Percentiles rank a stretch among this genome's conserved stretches.
Conservation (phyloP, 2,329 filamentous ascomycete species). For the Hirsutella rhossiliensis region DNA sequence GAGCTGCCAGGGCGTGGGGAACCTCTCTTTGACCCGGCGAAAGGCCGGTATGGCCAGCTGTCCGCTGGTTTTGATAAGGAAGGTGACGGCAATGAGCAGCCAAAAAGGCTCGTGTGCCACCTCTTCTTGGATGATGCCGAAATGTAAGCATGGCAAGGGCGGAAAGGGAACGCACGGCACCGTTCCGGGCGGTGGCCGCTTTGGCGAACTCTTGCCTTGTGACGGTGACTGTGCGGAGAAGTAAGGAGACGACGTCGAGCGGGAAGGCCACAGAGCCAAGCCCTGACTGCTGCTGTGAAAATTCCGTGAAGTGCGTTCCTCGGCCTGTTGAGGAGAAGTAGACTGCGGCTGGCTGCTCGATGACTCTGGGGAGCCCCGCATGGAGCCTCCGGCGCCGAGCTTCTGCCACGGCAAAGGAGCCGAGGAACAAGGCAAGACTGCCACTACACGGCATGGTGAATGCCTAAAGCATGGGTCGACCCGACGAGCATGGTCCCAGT, state of each 20-base stretch:
- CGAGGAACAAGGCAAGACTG: constrained; percentile 3
- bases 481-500: constrained; percentile 10
- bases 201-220: constrained; percentile 7
- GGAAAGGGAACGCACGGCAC: constrained; percentile 54
- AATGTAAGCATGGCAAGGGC: constrained; percentile 46
- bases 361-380: too few species aligned
- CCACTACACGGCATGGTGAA: neutral
- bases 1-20: constrained; percentile 54
- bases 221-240: constrained; percentile 12
- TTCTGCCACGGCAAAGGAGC: neutral
- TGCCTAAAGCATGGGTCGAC: neutral
- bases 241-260: constrained; percentile 17
- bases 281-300: neutral
- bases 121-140: constrained; percentile 77
- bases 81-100: constrained; percentile 70
- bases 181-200: constrained; percentile 27
- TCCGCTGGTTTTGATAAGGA: constrained; percentile 72
- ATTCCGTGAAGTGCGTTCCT: neutral
- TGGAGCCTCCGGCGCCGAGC: too few species aligned
- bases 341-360: neutral
- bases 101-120: constrained; percentile 65
- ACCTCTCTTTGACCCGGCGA: constrained; percentile 52
- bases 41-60: constrained; percentile 65
- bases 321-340: neutral
- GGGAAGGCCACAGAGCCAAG: neutral